A percentile compares a stretch with the other conserved stretches of the same genome.
These are phyloP conservation scores for Pseudonitzschia multiseries DNA, from an alignment of 108 stramenopile species.

Conservation along the genomic window DNA sequence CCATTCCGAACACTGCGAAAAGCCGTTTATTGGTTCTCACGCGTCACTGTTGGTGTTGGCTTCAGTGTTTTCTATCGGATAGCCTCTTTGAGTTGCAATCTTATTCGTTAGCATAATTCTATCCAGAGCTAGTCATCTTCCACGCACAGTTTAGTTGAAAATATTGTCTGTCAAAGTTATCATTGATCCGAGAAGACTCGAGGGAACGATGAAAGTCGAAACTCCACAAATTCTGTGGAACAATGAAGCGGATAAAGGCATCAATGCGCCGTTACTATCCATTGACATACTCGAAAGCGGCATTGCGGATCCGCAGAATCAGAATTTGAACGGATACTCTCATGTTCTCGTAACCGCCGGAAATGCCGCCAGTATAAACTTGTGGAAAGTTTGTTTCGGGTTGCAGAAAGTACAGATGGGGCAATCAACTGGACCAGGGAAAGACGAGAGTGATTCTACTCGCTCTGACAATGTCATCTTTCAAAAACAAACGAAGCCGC, in stretches of 20 bases:
- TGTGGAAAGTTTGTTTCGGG: slow-evolving; percentile 61
- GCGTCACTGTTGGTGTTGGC: no score
- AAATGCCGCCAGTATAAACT: slow-evolving; percentile 72
- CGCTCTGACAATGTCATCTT: slow-evolving; percentile 6
- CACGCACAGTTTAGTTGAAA: no score
- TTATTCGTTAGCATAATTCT: no score
- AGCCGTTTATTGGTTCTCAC: no score
- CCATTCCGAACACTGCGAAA: no score
- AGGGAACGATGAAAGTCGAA: slow-evolving; percentile 80
- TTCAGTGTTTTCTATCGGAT: no score
- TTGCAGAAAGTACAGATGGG: slow-evolving; percentile 7
- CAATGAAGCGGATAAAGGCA: slow-evolving; percentile 74
- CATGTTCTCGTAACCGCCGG: slow-evolving; percentile 90
- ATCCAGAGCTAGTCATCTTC: no score
- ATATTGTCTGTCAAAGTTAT: neutral
- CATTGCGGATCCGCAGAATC: slow-evolving; percentile 7
- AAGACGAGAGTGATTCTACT: neutral
- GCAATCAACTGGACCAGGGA: neutral
- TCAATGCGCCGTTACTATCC: slow-evolving; percentile 83
- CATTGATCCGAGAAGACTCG: neutral
- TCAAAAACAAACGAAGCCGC: slow-evolving; percentile 19
- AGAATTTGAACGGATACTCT: slow-evolving; percentile 14
- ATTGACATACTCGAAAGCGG: slow-evolving; percentile 49
- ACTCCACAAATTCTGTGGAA: slow-evolving; percentile 97
- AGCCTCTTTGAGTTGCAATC: no score